Conservation (phyloP, 768 basidiomycete species). For the Rhodotorula kratochvilovae region DNA sequence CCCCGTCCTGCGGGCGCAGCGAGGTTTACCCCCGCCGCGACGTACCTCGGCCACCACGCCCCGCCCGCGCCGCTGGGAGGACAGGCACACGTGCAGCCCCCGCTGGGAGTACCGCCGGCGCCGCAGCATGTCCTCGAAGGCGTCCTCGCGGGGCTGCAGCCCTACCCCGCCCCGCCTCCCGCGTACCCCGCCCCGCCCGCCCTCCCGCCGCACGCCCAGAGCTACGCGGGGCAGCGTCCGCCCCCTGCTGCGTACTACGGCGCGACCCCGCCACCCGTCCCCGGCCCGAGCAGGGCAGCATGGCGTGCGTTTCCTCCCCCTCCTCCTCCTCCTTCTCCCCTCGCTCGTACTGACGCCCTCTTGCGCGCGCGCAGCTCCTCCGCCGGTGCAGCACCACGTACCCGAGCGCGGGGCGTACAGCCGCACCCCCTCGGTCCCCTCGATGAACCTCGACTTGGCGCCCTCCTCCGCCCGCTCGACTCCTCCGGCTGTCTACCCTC, state of each 20-base stretch:
- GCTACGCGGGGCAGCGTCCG: background rate
- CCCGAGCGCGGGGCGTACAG: background rate
- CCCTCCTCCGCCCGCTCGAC: background rate
- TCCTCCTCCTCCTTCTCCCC: background rate
- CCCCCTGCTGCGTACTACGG: background rate
- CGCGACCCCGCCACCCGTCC: too few relatives aligned
- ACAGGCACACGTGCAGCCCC: too few relatives aligned
- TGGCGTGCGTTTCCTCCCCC: background rate
- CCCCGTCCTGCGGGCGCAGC: too few relatives aligned
- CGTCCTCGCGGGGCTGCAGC: conserved; percentile 1
- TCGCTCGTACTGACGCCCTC: background rate
- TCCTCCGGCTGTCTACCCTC: background rate
- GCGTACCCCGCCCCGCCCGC: background rate
- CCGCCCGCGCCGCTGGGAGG: background rate
- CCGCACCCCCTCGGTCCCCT: background rate
- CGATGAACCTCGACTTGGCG: background rate
- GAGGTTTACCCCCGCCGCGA: too few relatives aligned
- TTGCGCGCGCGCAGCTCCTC: background rate
- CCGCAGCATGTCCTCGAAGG: background rate
- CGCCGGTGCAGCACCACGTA: background rate
- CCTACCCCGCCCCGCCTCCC: background rate
- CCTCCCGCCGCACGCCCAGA: background rate
- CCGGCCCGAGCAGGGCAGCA: background rate
- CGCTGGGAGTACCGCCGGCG: background rate
- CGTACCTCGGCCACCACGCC: background rate